Evolutionary conservation across 352 stramenopile genomes (phyloP).

Genomic region (Globisporangium uncinulatum): DNA sequence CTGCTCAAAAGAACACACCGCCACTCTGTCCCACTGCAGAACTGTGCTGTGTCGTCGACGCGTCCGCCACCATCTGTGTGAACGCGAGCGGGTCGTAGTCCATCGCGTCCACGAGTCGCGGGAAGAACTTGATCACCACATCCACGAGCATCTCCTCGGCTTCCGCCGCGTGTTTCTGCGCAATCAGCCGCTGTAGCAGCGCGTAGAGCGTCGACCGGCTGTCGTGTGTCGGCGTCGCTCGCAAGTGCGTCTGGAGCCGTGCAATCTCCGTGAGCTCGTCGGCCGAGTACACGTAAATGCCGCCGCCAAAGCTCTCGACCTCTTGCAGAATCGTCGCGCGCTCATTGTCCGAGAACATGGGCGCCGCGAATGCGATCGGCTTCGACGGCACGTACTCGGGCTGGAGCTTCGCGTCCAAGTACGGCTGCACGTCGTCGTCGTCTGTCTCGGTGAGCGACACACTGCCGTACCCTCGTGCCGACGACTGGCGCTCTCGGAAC

Average conservation of each 20-base stretch:
- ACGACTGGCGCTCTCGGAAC: constrained; percentile 2
- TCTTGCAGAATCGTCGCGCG: constrained; percentile 56
- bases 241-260: constrained; percentile 49
- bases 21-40: neutral
- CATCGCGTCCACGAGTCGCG: constrained; percentile 68
- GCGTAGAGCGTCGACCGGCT: constrained; percentile 11
- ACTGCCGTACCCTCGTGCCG: constrained; percentile 1
- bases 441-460: constrained; percentile 5
- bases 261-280: constrained; percentile 64
- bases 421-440: constrained; percentile 6
- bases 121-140: constrained; percentile 59
- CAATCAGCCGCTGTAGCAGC: constrained; percentile 28
- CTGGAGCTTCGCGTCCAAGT: constrained; percentile 6
- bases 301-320: constrained; percentile 50
- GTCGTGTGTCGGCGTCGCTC: constrained; percentile 12
- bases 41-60: constrained; percentile 4
- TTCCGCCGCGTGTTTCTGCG: constrained; percentile 26
- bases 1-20: constrained; percentile 9
- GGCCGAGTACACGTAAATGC: constrained; percentile 74
- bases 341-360: constrained; percentile 48
- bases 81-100: constrained; percentile 74
- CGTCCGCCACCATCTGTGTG: constrained; percentile 55
- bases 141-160: constrained; percentile 61
- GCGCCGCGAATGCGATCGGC: constrained; percentile 29
- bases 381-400: constrained; percentile 31